Evolutionary conservation across 2,329 filamentous ascomycete genomes (phyloP).

Genomic region (Boeremia exigua): DNA sequence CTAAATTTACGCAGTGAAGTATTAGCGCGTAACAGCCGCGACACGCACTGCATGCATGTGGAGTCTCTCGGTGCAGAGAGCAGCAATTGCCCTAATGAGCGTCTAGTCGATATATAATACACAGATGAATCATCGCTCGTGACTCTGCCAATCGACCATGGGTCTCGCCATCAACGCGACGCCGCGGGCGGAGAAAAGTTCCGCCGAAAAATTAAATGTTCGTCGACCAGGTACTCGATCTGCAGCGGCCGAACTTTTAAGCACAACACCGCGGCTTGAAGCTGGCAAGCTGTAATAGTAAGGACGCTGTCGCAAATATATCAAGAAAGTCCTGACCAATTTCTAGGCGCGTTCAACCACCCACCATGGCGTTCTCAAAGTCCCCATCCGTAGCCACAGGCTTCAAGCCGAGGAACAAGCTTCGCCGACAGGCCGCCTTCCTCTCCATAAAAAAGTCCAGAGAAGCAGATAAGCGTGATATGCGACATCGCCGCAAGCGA

Average conservation of each 20-base stretch:
- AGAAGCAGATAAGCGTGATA: slow-evolving; percentile 76
- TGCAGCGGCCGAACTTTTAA: background rate
- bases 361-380: slow-evolving; percentile 58
- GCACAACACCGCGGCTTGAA: background rate
- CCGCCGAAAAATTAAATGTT: slow-evolving; percentile 24
- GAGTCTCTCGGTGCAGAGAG: slow-evolving; percentile 30
- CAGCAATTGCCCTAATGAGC: slow-evolving; percentile 23
- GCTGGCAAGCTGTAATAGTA: background rate
- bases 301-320: background rate
- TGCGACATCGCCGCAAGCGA: slow-evolving; percentile 78
- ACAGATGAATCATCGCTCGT: slow-evolving; percentile 12
- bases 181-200: slow-evolving; percentile 3
- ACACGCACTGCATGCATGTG: slow-evolving; percentile 50
- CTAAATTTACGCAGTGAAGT: slow-evolving; percentile 33
- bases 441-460: slow-evolving; percentile 79
- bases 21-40: slow-evolving; percentile 48
- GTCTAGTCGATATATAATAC: slow-evolving; percentile 27
- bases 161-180: background rate
- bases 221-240: background rate
- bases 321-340: background rate
- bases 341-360: background rate
- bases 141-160: background rate
- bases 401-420: slow-evolving; percentile 75
- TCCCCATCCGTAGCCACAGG: slow-evolving; percentile 53
- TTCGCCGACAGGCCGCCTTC: slow-evolving; percentile 77